Evolutionary conservation across 177 flowering plant genomes (phyloP).

Genomic region (Telopea speciosissima): DNA sequence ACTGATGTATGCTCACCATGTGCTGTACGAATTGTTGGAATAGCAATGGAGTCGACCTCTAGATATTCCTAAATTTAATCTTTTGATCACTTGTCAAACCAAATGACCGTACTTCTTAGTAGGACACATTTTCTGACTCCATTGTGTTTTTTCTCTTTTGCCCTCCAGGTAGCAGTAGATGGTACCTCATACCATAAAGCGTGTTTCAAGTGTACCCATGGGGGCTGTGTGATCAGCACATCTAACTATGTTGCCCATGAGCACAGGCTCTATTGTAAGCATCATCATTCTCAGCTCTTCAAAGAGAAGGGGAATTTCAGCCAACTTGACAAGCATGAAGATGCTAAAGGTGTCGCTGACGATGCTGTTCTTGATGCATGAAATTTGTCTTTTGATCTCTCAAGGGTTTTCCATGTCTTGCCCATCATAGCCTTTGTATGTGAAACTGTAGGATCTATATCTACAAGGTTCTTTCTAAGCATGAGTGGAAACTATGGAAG

Average conservation of each 20-base stretch:
- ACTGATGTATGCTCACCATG: too few relatives aligned
- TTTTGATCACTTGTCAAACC: neutral
- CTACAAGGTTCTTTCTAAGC: neutral
- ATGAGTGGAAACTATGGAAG: constrained; percentile 4
- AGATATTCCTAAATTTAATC: neutral
- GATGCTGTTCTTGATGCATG: constrained; percentile 15
- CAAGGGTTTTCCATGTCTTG: constrained; percentile 1
- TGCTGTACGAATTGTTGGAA: too few relatives aligned
- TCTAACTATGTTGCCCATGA: constrained; percentile 87
- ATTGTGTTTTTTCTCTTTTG: neutral
- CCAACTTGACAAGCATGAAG: constrained; percentile 60
- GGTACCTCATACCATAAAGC: constrained; percentile 72
- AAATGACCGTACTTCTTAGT: neutral
- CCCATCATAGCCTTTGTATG: neutral
- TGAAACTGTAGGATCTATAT: neutral
- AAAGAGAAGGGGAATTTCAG: constrained; percentile 87
- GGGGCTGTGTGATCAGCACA: constrained; percentile 82
- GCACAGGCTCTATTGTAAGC: constrained; percentile 73
- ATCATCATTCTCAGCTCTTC: constrained; percentile 82
- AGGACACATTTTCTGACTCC: neutral
- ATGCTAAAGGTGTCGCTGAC: constrained; percentile 41
- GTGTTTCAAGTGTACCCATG: constrained; percentile 84
- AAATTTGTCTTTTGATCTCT: neutral
- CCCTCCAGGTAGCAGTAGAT: constrained; percentile 71
- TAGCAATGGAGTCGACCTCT: too few relatives aligned